Conservation (phyloP, 1,139 yeast genomes). For the Saccharomyces pastorianus region DNA sequence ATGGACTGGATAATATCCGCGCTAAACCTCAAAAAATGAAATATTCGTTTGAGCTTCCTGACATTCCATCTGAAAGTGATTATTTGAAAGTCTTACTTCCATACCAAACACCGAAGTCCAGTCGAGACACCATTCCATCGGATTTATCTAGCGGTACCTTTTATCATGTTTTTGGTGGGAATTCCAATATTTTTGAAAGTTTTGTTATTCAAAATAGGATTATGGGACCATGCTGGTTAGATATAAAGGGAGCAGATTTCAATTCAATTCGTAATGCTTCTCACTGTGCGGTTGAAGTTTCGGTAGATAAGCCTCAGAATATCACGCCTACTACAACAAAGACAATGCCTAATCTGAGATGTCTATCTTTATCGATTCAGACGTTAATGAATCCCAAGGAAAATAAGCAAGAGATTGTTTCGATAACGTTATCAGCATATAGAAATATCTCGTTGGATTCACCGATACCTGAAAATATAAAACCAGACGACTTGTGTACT, state of each 20-base stretch:
- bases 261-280: slow-evolving; percentile 55
- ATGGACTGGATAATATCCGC: slow-evolving; percentile 53
- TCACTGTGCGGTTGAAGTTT: slow-evolving; percentile 72
- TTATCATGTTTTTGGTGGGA: slow-evolving; percentile 72
- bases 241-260: slow-evolving; percentile 58
- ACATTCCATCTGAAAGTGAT: slow-evolving; percentile 71
- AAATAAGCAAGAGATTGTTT: slow-evolving; percentile 79
- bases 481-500: slow-evolving; percentile 55
- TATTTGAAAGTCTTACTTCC: slow-evolving; percentile 78
- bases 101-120: slow-evolving; percentile 49
- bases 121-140: slow-evolving; percentile 46
- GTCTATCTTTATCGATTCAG: slow-evolving; percentile 71
- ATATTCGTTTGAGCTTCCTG: slow-evolving; percentile 82
- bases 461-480: slow-evolving; percentile 47
- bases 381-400: slow-evolving; percentile 64
- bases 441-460: slow-evolving; percentile 63
- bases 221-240: slow-evolving; percentile 98
- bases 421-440: slow-evolving; percentile 69
- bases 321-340: slow-evolving; percentile 44
- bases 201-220: slow-evolving; percentile 75
- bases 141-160: slow-evolving; percentile 71
- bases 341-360: slow-evolving; percentile 56
- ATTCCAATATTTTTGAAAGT: slow-evolving; percentile 68
- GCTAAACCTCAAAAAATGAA: slow-evolving; percentile 68
- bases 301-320: slow-evolving; percentile 44